Percentiles rank a stretch among this genome's conserved stretches.
These are phyloP conservation scores for Neoboletus magnificus DNA, from an alignment of 768 basidiomycete genomes.

Conservation along the genomic window DNA sequence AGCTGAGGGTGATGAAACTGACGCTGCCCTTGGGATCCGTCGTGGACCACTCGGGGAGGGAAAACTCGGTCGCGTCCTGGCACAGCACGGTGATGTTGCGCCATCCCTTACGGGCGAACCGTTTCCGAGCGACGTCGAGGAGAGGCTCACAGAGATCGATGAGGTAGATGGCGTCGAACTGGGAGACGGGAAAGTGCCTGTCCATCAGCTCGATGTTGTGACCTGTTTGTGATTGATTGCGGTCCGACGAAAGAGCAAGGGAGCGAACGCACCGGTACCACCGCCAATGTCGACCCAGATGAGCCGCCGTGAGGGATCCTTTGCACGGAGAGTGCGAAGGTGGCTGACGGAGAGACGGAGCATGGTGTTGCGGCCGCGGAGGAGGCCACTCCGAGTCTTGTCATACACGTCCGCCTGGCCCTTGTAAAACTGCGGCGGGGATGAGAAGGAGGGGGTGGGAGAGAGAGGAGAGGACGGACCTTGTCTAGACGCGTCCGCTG, in stretches of 20 bases:
- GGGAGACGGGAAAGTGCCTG: conserved; percentile 50
- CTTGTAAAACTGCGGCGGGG: conserved; percentile 48
- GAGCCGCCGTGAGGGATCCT: conserved; percentile 43
- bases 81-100: conserved; percentile 68
- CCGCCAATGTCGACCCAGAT: conserved; percentile 82
- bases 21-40: conserved; percentile 54
- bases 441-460: neutral
- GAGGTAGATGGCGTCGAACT: conserved; percentile 67
- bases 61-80: conserved; percentile 69
- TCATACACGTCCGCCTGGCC: conserved; percentile 76
- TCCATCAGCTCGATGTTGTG: conserved; percentile 77
- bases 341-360: conserved; percentile 63
- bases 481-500: conserved; percentile 46
- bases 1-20: conserved; percentile 52
- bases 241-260: neutral
- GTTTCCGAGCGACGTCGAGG: conserved; percentile 63
- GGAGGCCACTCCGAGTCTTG: conserved; percentile 53
- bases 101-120: conserved; percentile 68
- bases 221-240: neutral
- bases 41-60: conserved; percentile 55
- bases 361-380: conserved; percentile 73
- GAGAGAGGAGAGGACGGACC: conserved; percentile 20
- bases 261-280: conserved; percentile 49
- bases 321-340: conserved; percentile 44
- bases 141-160: conserved; percentile 73